Evolutionary conservation across 345 rosid species (phyloP), one percentile per base, ranked within the genome.

Genomic region (Lepidium aucheri): DNA sequence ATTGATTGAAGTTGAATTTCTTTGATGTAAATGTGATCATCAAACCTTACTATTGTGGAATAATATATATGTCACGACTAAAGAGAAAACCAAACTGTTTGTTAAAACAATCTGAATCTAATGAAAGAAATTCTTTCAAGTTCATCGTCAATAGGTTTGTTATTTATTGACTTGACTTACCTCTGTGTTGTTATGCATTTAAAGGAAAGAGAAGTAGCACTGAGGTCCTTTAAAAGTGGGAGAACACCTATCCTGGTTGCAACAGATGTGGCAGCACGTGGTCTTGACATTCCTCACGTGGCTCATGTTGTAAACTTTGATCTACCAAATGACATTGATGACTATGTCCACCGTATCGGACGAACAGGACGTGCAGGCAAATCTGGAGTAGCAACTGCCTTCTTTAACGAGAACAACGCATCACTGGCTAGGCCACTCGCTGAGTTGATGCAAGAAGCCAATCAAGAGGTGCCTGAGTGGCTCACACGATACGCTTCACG

Each of bases 311-410:
- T 93, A 59, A 93, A 93, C 76, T 93, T 93, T 66, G 99, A 93
- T 79, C 96, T 90, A 47, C 99, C 99, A 14, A 93, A 88, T 65
- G 99, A 93, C 69, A 93, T 93, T 14, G 96, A 93, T 69, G 99
- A 93, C 74, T 93, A 93, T 61, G 97, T 90, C 26, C 99, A 93
- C 67, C 88, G 99, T 3, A 93, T 93, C 32, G 99, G 99, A 69
- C 73, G 99, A 13, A 93, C 99, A 45, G 99, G 99, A 17, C 85
- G 97, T 65, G 99, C 99, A 42, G 99, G 99, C 55, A 94, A 94
- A 72, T 53, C 83, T 15, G 99, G 99, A 11, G 35, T 94, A 56
- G 99, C 99, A 1, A 90, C 99, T 14, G 97, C 99, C 52, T 94
- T 94, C 86, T 94, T 94, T 64, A 90, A 90, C 35, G 99, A 94